Conservation (phyloP, 1,284 basidiomycete species). For the Cutaneotrichosporon daszewskae region DNA sequence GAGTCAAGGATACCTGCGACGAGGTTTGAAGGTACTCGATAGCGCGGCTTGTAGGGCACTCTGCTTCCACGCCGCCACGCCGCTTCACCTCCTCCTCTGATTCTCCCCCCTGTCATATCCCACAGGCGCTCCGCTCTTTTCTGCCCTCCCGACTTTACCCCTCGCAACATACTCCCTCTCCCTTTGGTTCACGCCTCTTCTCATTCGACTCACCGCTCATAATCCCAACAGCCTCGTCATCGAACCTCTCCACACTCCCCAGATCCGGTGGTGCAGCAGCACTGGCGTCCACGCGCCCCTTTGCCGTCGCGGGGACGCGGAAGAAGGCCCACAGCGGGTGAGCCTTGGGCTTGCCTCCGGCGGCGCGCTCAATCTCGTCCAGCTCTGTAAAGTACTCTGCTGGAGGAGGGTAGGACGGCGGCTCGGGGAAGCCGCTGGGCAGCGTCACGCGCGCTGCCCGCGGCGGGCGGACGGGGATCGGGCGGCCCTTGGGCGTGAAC, state of each 20-base stretch:
- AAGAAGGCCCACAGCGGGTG: constrained; percentile 48
- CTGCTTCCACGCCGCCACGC: no score
- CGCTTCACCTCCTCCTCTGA: no score
- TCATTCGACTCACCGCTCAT: constrained; percentile 29
- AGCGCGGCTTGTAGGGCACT: no score
- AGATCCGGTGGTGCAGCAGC: constrained; percentile 17
- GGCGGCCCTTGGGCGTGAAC: constrained; percentile 37
- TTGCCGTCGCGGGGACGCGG: constrained; percentile 25
- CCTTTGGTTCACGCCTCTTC: not conserved
- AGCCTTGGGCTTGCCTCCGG: constrained; percentile 5
- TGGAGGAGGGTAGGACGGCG: constrained; percentile 31
- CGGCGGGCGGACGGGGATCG: constrained; percentile 33
- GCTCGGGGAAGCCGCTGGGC: constrained; percentile 37
- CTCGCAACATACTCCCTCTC: not conserved
- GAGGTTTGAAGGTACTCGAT: no score
- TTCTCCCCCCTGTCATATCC: no score
- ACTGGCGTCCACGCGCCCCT: no score
- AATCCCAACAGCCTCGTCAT: constrained; percentile 23
- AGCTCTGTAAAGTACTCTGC: constrained; percentile 25
- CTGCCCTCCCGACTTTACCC: not conserved
- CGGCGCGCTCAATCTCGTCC: constrained; percentile 13
- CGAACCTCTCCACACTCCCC: constrained; percentile 27
- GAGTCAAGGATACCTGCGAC: no score
- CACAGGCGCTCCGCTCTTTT: no score
- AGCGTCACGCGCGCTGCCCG: constrained; percentile 28